These are phyloP conservation scores for Linaria vulgaris DNA, from an alignment of 257 asterid genomes.

Conservation along the genomic window DNA sequence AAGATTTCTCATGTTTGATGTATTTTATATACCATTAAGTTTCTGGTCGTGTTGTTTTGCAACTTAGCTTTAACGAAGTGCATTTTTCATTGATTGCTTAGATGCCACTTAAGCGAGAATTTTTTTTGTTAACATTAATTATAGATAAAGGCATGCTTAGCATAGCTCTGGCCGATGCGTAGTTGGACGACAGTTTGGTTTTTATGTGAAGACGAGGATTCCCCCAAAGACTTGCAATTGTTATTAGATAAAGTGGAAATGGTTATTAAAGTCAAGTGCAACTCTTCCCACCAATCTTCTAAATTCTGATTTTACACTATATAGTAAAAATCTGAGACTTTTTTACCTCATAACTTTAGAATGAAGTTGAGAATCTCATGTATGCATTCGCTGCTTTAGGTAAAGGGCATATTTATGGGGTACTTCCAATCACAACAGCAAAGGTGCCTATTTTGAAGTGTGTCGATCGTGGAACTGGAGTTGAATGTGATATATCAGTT, in stretches of 20 bases:
- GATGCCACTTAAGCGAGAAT: too few species aligned
- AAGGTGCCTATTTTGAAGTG: conserved; percentile 91
- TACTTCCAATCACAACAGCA: conserved; percentile 76
- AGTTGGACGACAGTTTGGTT: too few species aligned
- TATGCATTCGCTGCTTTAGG: conserved; percentile 48
- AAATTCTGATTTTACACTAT: background rate
- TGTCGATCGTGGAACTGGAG: conserved; percentile 90
- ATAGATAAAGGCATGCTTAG: background rate
- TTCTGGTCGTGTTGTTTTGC: conserved; percentile 15
- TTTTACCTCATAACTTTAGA: background rate
- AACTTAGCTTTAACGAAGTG: conserved; percentile 5
- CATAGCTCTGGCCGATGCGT: background rate
- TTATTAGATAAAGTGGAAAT: conserved; percentile 9
- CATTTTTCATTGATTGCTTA: too few species aligned
- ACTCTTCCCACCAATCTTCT: background rate
- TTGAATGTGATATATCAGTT: conserved; percentile 94
- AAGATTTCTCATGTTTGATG: conserved; percentile 23
- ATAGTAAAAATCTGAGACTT: background rate
- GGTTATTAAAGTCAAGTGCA: background rate
- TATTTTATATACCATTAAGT: too few species aligned
- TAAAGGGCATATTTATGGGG: conserved; percentile 76
- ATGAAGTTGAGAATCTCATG: conserved; percentile 27
- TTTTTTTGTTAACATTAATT: background rate
- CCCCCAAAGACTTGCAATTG: too few species aligned
- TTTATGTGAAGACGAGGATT: background rate